A percentile compares a stretch with the other conserved stretches of the same genome.
These are phyloP conservation scores for Fusarium sacchari DNA, from an alignment of 2,329 filamentous ascomycete genomes.

Conservation along the genomic window DNA sequence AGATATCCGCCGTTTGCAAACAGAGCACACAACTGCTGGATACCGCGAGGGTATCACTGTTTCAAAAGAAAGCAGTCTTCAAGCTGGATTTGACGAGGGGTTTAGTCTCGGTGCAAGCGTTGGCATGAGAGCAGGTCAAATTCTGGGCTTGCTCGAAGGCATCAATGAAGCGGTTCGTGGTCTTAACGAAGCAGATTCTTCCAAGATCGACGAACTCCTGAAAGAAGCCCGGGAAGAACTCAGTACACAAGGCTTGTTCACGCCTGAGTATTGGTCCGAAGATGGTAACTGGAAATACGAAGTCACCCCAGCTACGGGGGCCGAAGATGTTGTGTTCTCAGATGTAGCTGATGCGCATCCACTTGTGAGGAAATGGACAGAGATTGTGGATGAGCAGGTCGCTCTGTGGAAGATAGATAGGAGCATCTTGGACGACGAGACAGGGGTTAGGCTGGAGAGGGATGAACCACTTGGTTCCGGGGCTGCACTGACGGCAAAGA, in stretches of 20 bases:
- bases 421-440: slow-evolving; percentile 49
- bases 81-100: slow-evolving; percentile 91
- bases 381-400: slow-evolving; percentile 46
- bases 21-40: slow-evolving; percentile 83
- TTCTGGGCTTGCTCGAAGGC: slow-evolving; percentile 82
- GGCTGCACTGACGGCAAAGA: slow-evolving; percentile 41
- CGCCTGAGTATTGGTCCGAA: slow-evolving; percentile 70
- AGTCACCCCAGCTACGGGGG: slow-evolving; percentile 53
- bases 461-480: slow-evolving; percentile 44
- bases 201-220: neutral
- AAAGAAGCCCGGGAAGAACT: slow-evolving; percentile 67
- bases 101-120: slow-evolving; percentile 85
- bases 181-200: slow-evolving; percentile 37
- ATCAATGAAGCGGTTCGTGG: slow-evolving; percentile 61
- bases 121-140: slow-evolving; percentile 76
- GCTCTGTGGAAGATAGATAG: slow-evolving; percentile 49
- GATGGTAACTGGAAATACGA: slow-evolving; percentile 78
- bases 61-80: slow-evolving; percentile 80
- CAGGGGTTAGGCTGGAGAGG: slow-evolving; percentile 42
- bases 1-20: slow-evolving; percentile 79
- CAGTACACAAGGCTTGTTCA: slow-evolving; percentile 70
- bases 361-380: slow-evolving; percentile 70
- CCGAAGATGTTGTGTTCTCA: slow-evolving; percentile 62
- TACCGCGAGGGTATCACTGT: slow-evolving; percentile 87
- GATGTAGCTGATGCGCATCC: slow-evolving; percentile 76